Evolutionary conservation across 805 yeast genomes (phyloP).

Genomic region (Lipomyces starkeyi): DNA sequence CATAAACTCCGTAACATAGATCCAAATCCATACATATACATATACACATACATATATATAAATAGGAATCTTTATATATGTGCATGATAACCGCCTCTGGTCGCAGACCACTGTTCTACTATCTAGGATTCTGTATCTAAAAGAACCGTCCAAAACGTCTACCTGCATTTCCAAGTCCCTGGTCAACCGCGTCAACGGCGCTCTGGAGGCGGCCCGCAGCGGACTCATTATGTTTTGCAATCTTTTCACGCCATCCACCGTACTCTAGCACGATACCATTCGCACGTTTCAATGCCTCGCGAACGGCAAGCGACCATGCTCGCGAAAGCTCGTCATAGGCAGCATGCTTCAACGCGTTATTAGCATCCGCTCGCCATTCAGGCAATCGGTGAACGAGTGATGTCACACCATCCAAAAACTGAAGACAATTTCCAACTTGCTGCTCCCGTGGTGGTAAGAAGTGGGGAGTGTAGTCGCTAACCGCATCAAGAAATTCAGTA

Average conservation of each 20-base stretch:
- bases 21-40: conserved; percentile 1
- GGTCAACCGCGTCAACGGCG: conserved; percentile 49
- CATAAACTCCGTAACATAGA: conserved; percentile 4
- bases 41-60: conserved; percentile 4
- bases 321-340: conserved; percentile 67
- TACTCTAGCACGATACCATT: conserved; percentile 50
- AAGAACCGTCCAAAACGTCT: conserved; percentile 23
- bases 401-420: conserved; percentile 67
- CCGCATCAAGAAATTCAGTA: conserved; percentile 69
- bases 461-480: conserved; percentile 75
- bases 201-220: conserved; percentile 52
- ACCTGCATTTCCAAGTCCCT: conserved; percentile 23
- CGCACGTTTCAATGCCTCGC: conserved; percentile 47
- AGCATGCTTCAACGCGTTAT: conserved; percentile 52
- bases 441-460: conserved; percentile 74
- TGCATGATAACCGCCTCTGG: neutral
- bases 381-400: conserved; percentile 68
- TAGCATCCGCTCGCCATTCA: conserved; percentile 57
- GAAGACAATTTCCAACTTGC: conserved; percentile 59
- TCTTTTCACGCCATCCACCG: conserved; percentile 51
- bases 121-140: conserved; percentile 5
- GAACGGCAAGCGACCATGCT: conserved; percentile 60
- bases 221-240: conserved; percentile 54
- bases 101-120: neutral
- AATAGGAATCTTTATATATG: neutral